These are phyloP conservation scores for Cicer pinnatifidum DNA, from an alignment of 306 rosid species.

Conservation along the genomic window DNA sequence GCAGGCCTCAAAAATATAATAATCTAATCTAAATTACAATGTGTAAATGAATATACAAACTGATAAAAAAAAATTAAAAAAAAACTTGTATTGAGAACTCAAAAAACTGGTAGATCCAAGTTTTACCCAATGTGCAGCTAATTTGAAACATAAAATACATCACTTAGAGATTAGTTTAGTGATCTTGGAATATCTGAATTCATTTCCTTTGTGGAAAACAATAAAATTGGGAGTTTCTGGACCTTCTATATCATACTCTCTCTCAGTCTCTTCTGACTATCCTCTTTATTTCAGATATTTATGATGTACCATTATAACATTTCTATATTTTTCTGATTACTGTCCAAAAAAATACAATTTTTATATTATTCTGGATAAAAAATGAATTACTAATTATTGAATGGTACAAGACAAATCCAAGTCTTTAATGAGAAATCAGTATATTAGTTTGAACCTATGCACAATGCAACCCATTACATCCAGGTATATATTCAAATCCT, in stretches of 20 bases:
- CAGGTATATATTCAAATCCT: background rate
- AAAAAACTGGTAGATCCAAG: constrained; percentile 9
- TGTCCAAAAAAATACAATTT: background rate
- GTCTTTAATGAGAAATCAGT: constrained; percentile 3
- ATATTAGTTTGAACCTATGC: constrained; percentile 6
- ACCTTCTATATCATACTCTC: constrained; percentile 20
- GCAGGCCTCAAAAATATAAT: constrained; percentile 41
- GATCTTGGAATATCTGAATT: constrained; percentile 17
- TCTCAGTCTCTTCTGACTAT: background rate
- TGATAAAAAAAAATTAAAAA: background rate
- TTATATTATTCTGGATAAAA: constrained; percentile 26
- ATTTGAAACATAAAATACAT: constrained; percentile 18
- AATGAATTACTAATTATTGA: background rate
- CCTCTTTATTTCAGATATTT: background rate
- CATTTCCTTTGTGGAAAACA: background rate
- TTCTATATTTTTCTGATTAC: constrained; percentile 3
- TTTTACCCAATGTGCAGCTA: constrained; percentile 27
- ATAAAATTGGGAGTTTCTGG: constrained; percentile 11
- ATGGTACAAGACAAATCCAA: constrained; percentile 8
- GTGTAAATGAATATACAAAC: constrained; percentile 27
- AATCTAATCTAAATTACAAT: constrained; percentile 17
- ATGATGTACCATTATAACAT: background rate
- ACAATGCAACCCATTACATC: constrained; percentile 6
- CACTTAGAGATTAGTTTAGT: constrained; percentile 11
- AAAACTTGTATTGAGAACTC: constrained; percentile 1